Evolutionary conservation across 1,284 basidiomycete species (phyloP).

Genomic region (Ceraceosorus guamensis): DNA sequence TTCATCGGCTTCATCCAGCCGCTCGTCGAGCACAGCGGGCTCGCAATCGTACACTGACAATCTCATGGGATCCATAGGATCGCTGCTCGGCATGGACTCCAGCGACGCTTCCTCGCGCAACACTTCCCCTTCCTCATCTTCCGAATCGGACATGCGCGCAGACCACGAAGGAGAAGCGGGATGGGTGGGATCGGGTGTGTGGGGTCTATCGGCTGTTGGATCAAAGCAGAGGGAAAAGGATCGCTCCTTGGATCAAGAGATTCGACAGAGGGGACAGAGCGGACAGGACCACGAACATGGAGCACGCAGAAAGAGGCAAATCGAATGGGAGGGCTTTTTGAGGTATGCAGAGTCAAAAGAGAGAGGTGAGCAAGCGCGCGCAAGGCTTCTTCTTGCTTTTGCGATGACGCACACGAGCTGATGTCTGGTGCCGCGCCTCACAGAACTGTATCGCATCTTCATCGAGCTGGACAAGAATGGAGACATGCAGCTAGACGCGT

Average conservation of each 20-base stretch:
- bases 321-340: slow-evolving; percentile 48
- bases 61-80: no score
- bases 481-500: slow-evolving; percentile 38
- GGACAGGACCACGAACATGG: slow-evolving; percentile 35
- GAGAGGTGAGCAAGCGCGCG: slow-evolving; percentile 18
- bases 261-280: slow-evolving; percentile 18
- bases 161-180: slow-evolving; percentile 41
- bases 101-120: slow-evolving; percentile 7
- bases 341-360: slow-evolving; percentile 46
- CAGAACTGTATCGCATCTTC: slow-evolving; percentile 44
- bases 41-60: no score
- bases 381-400: neutral
- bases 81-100: no score
- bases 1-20: neutral
- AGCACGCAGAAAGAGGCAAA: slow-evolving; percentile 35
- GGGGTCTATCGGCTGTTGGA: slow-evolving; percentile 41
- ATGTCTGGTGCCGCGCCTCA: neutral
- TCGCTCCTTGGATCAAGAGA: slow-evolving; percentile 19
- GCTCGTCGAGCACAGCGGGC: neutral
- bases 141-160: slow-evolving; percentile 10
- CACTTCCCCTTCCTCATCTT: slow-evolving; percentile 8
- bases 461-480: slow-evolving; percentile 42
- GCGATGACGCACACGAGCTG: neutral
- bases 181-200: slow-evolving; percentile 45
- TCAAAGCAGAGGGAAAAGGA: slow-evolving; percentile 26